Conservation (phyloP, 2,329 filamentous ascomycete genomes). For the Aspergillus oerlinghausenensis region DNA sequence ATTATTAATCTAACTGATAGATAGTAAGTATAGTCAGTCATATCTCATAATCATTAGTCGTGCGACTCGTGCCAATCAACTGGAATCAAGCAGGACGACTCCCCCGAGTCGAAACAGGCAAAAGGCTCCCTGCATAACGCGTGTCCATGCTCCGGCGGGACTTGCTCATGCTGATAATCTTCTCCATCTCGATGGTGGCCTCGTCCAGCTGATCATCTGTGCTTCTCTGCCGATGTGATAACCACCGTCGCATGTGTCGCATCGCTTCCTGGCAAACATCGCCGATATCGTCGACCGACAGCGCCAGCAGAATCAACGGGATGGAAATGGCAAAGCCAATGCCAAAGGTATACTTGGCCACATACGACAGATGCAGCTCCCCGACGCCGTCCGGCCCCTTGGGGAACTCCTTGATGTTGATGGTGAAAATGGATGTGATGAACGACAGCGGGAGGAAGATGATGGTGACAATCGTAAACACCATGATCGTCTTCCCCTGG, state of each 20-base stretch:
- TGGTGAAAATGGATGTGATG: constrained; percentile 53
- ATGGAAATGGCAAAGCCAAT: constrained; percentile 52
- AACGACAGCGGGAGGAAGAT: constrained; percentile 54
- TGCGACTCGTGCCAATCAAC: not conserved
- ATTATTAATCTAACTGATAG: not conserved
- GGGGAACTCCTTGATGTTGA: constrained; percentile 50
- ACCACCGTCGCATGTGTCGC: constrained; percentile 21
- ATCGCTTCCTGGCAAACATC: constrained; percentile 24
- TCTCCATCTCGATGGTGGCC: constrained; percentile 21
- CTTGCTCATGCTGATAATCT: constrained; percentile 20
- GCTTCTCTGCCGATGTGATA: constrained; percentile 9
- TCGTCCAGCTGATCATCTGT: constrained; percentile 1
- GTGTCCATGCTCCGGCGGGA: constrained; percentile 22
- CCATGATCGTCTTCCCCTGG: constrained; percentile 54
- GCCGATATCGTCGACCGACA: constrained; percentile 43
- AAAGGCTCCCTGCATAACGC: constrained; percentile 20
- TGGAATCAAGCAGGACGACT: constrained; percentile 8
- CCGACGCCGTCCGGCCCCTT: constrained; percentile 25
- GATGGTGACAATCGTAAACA: constrained; percentile 57
- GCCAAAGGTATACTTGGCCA: constrained; percentile 53
- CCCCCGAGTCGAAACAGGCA: constrained; percentile 24
- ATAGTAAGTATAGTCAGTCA: not conserved
- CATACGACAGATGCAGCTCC: constrained; percentile 46
- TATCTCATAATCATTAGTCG: not conserved
- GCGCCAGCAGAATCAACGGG: constrained; percentile 45